phyloP scores from a whole-genome alignment of 2,329 filamentous ascomycete species.

The Aspergillus pseudotamarii region DNA sequence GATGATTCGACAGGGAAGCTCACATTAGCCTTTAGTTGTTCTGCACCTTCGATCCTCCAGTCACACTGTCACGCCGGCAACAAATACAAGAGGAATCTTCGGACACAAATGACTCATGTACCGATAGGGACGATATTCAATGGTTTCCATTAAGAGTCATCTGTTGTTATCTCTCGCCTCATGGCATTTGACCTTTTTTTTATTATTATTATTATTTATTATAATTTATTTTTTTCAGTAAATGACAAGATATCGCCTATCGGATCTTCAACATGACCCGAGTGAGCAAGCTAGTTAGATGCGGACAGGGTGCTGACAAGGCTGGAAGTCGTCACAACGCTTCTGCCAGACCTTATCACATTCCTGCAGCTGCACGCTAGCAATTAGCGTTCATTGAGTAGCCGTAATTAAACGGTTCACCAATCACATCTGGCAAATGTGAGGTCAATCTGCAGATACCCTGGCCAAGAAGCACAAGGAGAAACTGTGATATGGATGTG shows the following conservation, averaged over 20 bases:
- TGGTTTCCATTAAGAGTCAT: too few species aligned
- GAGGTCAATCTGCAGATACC: constrained; percentile 14
- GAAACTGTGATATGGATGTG: constrained; percentile 5
- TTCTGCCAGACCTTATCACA: constrained; percentile 19
- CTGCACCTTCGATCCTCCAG: constrained; percentile 19
- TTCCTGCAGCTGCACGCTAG: constrained; percentile 19
- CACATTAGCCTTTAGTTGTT: constrained; percentile 15
- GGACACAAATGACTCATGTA: background rate
- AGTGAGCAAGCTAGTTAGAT: background rate
- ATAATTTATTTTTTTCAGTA: background rate
- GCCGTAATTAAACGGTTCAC: background rate
- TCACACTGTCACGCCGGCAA: constrained; percentile 21
- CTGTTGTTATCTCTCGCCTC: too few species aligned
- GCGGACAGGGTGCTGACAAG: background rate
- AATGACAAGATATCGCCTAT: background rate
- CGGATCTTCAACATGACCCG: background rate
- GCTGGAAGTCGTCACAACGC: constrained; percentile 13
- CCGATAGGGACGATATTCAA: too few species aligned
- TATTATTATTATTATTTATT: background rate
- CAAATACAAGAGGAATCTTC: background rate
- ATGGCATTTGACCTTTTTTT: too few species aligned
- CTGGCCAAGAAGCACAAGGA: constrained; percentile 6
- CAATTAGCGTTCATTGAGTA: constrained; percentile 9
- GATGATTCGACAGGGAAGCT: background rate
- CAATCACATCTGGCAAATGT: constrained; percentile 2